Evolutionary conservation across 2,329 filamentous ascomycete species (phyloP), one percentile per base, ranked within the genome.

Genomic region (Fusarium beomiforme): DNA sequence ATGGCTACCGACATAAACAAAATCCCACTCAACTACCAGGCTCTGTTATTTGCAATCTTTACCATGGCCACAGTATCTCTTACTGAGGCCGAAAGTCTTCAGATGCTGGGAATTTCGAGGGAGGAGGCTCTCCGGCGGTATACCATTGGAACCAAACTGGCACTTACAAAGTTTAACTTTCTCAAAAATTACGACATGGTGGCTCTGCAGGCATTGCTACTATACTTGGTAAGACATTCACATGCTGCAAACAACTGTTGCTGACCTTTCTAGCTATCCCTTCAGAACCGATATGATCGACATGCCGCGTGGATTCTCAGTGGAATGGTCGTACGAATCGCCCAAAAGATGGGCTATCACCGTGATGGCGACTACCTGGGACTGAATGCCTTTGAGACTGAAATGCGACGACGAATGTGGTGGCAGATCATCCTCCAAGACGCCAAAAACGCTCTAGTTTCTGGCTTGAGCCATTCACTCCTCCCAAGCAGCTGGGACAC

Each of bases 341-440:
- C 89, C 2, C 88, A 91, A 75, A 90, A 90, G 75, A 90, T 92
- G 84, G 90, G 90, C 1, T 83, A 92, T 50, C 89, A 92, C 66
- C 85, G 88, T 16, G 90, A 92, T 64, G 89, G 89, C 37, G 85
- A 86, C 64, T 78, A 80, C 21, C 81, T 90, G 9, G 86, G 85
- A 3, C 81, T 91, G 4, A 82, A 86, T 0, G 88, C 89, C 0
- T 91, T 91, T 71, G 89, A 92, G 73, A 87, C 87, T 5, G 89
- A 92, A 75, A 91, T 92, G 84, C 85, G 90, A n/a, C 83, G 90
- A 44, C 83, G 90, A 10, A 82, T 92, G 23, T 92, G 90, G 90
- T 91, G 89, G 89, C 86, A 89, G 74, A 85, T 91, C 29, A 83
- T 89, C 51, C 81, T 90, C 59, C 82, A 88, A 56, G 89, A 91